A percentile compares a stretch with the other conserved stretches of the same genome.
Evolutionary conservation across 73 alveolate genomes (phyloP).

Genomic region (Paraurostyla sp.): DNA sequence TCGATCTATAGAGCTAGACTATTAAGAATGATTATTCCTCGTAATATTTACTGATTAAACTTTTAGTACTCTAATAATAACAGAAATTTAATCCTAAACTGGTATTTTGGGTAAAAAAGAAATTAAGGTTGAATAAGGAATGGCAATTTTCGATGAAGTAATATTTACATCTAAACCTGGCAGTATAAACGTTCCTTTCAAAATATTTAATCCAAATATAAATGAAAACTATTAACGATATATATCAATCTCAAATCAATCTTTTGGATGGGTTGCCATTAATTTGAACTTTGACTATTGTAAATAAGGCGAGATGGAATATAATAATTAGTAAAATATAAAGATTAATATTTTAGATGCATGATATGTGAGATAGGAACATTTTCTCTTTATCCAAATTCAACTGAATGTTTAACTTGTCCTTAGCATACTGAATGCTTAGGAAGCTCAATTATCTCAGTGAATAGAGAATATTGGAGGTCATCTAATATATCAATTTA

Average conservation of each 20-base stretch:
- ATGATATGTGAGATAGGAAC: background rate
- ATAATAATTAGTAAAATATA: background rate
- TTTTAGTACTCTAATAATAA: background rate
- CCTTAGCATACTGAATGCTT: conserved; percentile 40
- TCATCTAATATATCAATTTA: background rate
- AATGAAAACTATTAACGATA: background rate
- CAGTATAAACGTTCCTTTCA: background rate
- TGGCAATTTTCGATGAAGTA: background rate
- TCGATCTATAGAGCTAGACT: background rate
- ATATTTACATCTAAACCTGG: background rate
- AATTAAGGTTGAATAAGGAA: background rate
- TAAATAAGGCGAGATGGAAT: background rate
- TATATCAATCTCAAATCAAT: background rate
- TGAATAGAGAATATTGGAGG: conserved; percentile 55
- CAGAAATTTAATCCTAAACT: background rate
- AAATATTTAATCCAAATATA: background rate
- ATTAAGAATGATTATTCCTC: background rate
- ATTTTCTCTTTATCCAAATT: background rate
- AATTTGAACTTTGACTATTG: background rate
- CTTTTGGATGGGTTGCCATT: background rate
- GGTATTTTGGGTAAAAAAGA: background rate
- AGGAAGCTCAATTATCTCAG: conserved; percentile 19
- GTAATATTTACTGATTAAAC: background rate
- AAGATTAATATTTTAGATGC: background rate
- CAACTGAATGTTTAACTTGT: background rate